phyloP scores from a whole-genome alignment of 768 basidiomycete genomes.

The Xerocomellus amylosporus region DNA sequence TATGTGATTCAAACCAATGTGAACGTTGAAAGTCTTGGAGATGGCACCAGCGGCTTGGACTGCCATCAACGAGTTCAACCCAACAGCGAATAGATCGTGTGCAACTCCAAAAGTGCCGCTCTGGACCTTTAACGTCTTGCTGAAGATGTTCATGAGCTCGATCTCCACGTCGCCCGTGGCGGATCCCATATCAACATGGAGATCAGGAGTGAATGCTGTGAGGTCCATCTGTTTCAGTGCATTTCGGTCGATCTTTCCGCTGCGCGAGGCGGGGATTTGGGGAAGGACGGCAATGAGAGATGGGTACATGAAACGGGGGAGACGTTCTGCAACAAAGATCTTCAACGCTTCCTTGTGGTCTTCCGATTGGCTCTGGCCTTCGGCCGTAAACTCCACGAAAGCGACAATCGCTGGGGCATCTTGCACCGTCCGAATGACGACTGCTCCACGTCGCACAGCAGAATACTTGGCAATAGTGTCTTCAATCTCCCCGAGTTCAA shows the following conservation, averaged over 20 bases:
- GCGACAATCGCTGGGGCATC: slow-evolving; percentile 31
- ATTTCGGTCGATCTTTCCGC: slow-evolving; percentile 30
- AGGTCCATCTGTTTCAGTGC: slow-evolving; percentile 30
- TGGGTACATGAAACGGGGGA: slow-evolving; percentile 34
- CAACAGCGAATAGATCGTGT: slow-evolving; percentile 31
- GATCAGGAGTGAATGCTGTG: slow-evolving; percentile 18
- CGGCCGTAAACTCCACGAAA: slow-evolving; percentile 26
- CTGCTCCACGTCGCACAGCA: slow-evolving; percentile 19
- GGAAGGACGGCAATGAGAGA: slow-evolving; percentile 27
- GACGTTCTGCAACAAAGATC: slow-evolving; percentile 27
- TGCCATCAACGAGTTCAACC: slow-evolving; percentile 32
- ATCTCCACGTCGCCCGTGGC: slow-evolving; percentile 27
- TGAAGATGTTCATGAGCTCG: slow-evolving; percentile 26
- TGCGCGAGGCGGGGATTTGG: slow-evolving; percentile 23
- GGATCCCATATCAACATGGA: slow-evolving; percentile 24
- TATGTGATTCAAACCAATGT: slow-evolving; percentile 29
- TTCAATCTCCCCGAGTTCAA: slow-evolving; percentile 36
- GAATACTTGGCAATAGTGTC: slow-evolving; percentile 27
- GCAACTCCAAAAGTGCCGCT: slow-evolving; percentile 23
- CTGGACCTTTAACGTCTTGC: slow-evolving; percentile 21
- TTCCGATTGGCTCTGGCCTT: slow-evolving; percentile 12
- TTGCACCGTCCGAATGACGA: slow-evolving; percentile 28
- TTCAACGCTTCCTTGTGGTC: slow-evolving; percentile 22
- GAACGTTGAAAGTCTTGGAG: slow-evolving; percentile 29
- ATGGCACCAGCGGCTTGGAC: slow-evolving; percentile 31